Evolutionary conservation across 1,284 basidiomycete species (phyloP).

Genomic region (Ganoderma lingzhi): DNA sequence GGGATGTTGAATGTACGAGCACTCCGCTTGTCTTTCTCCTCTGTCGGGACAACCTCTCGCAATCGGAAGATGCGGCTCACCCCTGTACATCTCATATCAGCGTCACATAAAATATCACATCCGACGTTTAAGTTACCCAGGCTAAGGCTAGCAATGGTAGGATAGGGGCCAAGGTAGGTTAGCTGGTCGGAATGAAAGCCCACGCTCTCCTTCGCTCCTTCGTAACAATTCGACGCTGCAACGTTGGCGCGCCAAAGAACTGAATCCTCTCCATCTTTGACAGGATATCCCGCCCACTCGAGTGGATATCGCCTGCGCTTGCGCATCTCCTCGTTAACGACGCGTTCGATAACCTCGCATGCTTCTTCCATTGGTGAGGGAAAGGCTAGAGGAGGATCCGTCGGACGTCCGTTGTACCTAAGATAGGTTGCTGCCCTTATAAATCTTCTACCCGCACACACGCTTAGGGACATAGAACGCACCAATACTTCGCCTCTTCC

Average conservation of each 20-base stretch:
- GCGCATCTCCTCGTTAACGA: slow-evolving; percentile 80
- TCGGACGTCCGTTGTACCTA: slow-evolving; percentile 83
- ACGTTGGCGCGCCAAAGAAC: slow-evolving; percentile 86
- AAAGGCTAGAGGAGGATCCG: slow-evolving; percentile 66
- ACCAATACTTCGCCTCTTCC: slow-evolving; percentile 76
- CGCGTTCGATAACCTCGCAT: slow-evolving; percentile 75
- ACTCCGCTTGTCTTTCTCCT: slow-evolving; percentile 59
- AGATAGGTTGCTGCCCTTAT: not conserved
- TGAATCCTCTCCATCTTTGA: slow-evolving; percentile 41
- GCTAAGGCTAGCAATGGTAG: slow-evolving; percentile 92
- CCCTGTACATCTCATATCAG: slow-evolving; percentile 10
- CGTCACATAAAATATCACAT: not conserved
- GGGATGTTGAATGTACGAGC: slow-evolving; percentile 87
- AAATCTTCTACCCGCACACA: too few species aligned
- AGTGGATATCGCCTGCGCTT: slow-evolving; percentile 69
- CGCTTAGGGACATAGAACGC: not conserved
- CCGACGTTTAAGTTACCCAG: slow-evolving; percentile 63
- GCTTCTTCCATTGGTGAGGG: slow-evolving; percentile 81
- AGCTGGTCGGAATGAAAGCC: slow-evolving; percentile 85
- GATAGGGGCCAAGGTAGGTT: slow-evolving; percentile 89
- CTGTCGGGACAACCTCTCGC: slow-evolving; percentile 73
- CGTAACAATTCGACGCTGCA: slow-evolving; percentile 91
- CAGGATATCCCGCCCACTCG: slow-evolving; percentile 73
- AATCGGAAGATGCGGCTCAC: slow-evolving; percentile 74
- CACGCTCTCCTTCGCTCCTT: slow-evolving; percentile 85